Percentiles rank a stretch among this genome's conserved stretches.
phyloP scores from a whole-genome alignment of 768 basidiomycete genomes.

The Aureoboletus auriporus region DNA sequence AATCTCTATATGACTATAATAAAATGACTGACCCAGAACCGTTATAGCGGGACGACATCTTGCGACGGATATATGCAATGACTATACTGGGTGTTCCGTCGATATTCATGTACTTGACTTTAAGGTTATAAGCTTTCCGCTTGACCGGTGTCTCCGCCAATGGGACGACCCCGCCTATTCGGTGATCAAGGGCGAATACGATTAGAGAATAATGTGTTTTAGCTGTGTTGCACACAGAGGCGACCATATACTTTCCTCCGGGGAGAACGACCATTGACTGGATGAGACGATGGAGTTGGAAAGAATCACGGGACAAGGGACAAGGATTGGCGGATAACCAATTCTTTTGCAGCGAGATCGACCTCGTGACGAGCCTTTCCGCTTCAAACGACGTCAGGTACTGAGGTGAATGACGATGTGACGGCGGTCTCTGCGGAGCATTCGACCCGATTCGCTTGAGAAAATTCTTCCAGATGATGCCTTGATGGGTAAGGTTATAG shows the following conservation, averaged over 20 bases:
- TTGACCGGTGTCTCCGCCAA: conserved; percentile 48
- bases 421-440: conserved; percentile 59
- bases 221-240: conserved; percentile 47
- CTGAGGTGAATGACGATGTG: conserved; percentile 39
- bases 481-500: conserved; percentile 62
- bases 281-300: conserved; percentile 34
- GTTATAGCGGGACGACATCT: conserved; percentile 17
- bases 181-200: conserved; percentile 56
- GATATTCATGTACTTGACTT: conserved; percentile 56
- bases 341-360: conserved; percentile 56
- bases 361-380: conserved; percentile 58
- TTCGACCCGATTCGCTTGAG: conserved; percentile 51
- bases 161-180: conserved; percentile 34
- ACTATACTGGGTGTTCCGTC: conserved; percentile 46
- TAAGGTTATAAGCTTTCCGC: conserved; percentile 51
- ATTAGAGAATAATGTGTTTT: conserved; percentile 46
- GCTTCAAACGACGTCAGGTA: conserved; percentile 35
- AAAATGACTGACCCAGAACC: conserved; percentile 13
- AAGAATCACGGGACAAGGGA: conserved; percentile 22
- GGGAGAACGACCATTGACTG: conserved; percentile 57
- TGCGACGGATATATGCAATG: conserved; percentile 49
- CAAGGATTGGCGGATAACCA: conserved; percentile 45
- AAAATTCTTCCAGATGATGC: conserved; percentile 66
- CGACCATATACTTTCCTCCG: conserved; percentile 65
- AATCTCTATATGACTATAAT: neutral